A percentile compares a stretch with the other conserved stretches of the same genome.
phyloP scores from a whole-genome alignment of 2,329 filamentous ascomycete species.

The Diaporthe citriasiana region DNA sequence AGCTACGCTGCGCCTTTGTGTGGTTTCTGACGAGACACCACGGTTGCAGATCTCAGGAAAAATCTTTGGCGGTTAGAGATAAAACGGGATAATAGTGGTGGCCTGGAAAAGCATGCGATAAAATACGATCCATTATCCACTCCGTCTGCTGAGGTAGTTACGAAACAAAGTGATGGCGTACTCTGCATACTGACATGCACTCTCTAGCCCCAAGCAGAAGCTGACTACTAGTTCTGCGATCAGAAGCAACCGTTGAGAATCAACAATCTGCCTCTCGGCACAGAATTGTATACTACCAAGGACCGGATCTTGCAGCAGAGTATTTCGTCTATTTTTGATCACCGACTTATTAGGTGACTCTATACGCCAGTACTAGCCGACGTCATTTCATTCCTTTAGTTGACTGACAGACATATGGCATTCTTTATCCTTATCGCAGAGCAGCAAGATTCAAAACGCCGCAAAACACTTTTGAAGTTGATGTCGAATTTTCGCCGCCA shows the following conservation, averaged over 20 bases:
- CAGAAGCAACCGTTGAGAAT: neutral
- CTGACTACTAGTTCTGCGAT: neutral
- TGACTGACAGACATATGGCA: conserved; percentile 4
- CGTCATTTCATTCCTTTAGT: neutral
- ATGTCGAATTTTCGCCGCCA: conserved; percentile 9
- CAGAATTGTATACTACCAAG: neutral
- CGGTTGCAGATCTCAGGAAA: neutral
- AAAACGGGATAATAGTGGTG: neutral
- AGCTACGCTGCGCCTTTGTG: neutral
- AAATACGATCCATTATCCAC: neutral
- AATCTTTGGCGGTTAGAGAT: neutral
- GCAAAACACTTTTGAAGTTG: conserved; percentile 35
- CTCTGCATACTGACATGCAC: too few species aligned
- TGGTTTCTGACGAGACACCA: conserved; percentile 27
- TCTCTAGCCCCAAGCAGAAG: neutral
- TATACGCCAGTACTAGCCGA: conserved; percentile 1
- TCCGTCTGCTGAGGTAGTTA: neutral
- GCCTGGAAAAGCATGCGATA: conserved; percentile 11
- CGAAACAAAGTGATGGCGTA: neutral
- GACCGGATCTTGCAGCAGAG: neutral
- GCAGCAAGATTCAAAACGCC: conserved; percentile 17
- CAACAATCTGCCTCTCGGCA: neutral
- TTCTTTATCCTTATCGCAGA: conserved; percentile 5
- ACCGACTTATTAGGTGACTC: conserved; percentile 9
- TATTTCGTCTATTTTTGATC: neutral